phyloP scores from a whole-genome alignment of 371 early-diverging fungal genomes.

The Capillidium rhysosporum region DNA sequence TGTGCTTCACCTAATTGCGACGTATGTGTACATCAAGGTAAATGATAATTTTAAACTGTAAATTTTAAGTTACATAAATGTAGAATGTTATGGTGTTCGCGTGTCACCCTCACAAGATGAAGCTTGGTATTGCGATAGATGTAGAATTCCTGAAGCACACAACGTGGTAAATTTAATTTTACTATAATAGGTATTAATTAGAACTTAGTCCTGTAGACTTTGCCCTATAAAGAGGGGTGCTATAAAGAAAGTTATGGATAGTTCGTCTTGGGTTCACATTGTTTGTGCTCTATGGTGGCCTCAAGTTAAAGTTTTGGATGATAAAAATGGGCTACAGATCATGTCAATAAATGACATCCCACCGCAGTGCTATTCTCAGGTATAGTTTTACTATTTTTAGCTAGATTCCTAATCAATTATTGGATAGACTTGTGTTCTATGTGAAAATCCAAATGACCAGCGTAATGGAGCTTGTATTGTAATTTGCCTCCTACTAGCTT shows the following conservation, averaged over 20 bases:
- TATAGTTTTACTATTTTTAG: not conserved
- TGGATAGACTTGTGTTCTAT: not conserved
- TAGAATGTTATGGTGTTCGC: conserved; percentile 7
- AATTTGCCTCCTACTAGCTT: not conserved
- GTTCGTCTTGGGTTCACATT: conserved; percentile 5
- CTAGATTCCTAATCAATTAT: not conserved
- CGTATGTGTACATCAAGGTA: conserved; percentile 9
- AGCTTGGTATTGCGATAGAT: conserved; percentile 6
- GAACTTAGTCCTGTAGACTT: not conserved
- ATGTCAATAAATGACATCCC: not conserved
- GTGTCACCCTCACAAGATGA: not conserved
- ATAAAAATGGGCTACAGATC: not conserved
- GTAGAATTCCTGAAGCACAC: not conserved
- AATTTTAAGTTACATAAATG: not conserved
- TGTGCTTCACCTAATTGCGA: conserved; percentile 7
- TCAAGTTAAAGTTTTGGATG: conserved; percentile 4
- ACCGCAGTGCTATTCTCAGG: not conserved
- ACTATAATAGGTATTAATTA: not conserved
- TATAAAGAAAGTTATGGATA: conserved; percentile 1
- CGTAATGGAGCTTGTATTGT: conserved; percentile 5
- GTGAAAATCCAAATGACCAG: conserved; percentile 2
- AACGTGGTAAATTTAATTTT: not conserved
- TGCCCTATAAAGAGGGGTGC: conserved; percentile 7
- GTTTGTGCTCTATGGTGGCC: conserved; percentile 9
- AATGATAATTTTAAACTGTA: not conserved